A percentile compares a stretch with the other conserved stretches of the same genome.
Evolutionary conservation across 495 filamentous ascomycete genomes (phyloP).

Genomic region (Xylaria palmicola): DNA sequence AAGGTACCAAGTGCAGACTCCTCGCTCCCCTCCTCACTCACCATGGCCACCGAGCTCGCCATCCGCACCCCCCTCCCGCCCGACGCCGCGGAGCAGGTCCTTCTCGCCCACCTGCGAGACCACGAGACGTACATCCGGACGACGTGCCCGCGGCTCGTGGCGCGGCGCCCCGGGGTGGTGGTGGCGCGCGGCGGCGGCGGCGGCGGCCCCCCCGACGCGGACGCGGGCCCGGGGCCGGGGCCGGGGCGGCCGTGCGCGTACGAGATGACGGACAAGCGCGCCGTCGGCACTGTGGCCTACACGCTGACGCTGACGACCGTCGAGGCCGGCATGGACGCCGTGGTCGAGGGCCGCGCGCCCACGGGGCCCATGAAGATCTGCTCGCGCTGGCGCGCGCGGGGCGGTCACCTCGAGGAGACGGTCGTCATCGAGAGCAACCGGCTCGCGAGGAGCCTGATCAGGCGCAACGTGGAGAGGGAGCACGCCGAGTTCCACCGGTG

Average conservation of each 20-base stretch:
- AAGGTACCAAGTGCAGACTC: no score
- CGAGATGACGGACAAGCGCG: constrained; percentile 31
- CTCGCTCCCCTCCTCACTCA: no score
- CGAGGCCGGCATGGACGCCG: constrained; percentile 28
- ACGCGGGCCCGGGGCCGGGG: constrained; percentile 1
- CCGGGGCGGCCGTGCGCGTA: constrained; percentile 17
- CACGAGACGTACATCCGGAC: constrained; percentile 43
- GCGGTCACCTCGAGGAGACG: constrained; percentile 28
- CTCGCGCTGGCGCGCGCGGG: constrained; percentile 37
- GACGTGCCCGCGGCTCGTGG: constrained; percentile 36
- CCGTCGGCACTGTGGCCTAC: constrained; percentile 40
- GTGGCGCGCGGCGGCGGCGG: no score
- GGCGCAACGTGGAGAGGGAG: constrained; percentile 24
- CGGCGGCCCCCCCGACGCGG: no score
- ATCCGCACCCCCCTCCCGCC: constrained; percentile 57
- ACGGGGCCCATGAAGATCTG: constrained; percentile 41
- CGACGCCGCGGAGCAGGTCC: constrained; percentile 51
- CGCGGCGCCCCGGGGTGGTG: no score
- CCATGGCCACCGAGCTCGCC: constrained; percentile 16
- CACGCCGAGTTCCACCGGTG: constrained; percentile 20
- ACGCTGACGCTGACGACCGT: constrained; percentile 35
- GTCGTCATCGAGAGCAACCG: constrained; percentile 39
- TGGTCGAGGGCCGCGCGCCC: constrained; percentile 42
- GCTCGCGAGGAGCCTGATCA: constrained; percentile 39
- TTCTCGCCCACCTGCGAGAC: constrained; percentile 60